phyloP scores from a whole-genome alignment of 129 eudicot genomes.

The Centaurea solstitialis region DNA sequence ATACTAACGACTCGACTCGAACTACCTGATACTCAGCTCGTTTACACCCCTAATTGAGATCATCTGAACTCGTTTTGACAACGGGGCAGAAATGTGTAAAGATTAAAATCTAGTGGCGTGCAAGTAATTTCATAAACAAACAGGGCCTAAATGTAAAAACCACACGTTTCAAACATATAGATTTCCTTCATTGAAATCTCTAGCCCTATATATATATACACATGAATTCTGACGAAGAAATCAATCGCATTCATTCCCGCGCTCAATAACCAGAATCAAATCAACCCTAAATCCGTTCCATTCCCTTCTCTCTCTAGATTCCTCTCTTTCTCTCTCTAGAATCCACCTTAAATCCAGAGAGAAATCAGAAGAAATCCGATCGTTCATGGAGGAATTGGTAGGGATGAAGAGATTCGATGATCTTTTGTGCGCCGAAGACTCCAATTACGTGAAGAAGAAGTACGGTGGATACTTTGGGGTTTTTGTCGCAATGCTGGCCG shows the following conservation, averaged over 20 bases:
- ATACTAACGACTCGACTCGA: no score
- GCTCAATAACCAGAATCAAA: background rate
- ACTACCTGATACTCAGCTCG: no score
- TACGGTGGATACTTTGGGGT: conserved; percentile 95
- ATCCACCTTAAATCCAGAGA: conserved; percentile 22
- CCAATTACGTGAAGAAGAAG: conserved; percentile 83
- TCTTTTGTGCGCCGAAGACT: conserved; percentile 76
- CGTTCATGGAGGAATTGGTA: conserved; percentile 29
- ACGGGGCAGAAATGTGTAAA: background rate
- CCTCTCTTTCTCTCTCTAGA: conserved; percentile 16
- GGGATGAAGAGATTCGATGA: conserved; percentile 64
- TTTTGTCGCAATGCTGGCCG: conserved; percentile 73
- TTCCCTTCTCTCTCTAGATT: no score
- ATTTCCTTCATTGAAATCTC: no score
- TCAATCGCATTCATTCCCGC: conserved; percentile 26
- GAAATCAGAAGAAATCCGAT: background rate
- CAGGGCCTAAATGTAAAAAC: conserved; percentile 14
- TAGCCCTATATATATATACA: no score
- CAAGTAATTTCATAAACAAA: background rate
- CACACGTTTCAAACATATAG: background rate
- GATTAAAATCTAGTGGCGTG: background rate
- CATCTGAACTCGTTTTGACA: background rate
- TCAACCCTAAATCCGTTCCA: conserved; percentile 4
- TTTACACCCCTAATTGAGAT: no score
- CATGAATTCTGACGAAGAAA: conserved; percentile 20